Evolutionary conservation across 202 grass and related monocot genomes (phyloP), one percentile per base, ranked within the genome.

Genomic region (Elaeis oleifera): DNA sequence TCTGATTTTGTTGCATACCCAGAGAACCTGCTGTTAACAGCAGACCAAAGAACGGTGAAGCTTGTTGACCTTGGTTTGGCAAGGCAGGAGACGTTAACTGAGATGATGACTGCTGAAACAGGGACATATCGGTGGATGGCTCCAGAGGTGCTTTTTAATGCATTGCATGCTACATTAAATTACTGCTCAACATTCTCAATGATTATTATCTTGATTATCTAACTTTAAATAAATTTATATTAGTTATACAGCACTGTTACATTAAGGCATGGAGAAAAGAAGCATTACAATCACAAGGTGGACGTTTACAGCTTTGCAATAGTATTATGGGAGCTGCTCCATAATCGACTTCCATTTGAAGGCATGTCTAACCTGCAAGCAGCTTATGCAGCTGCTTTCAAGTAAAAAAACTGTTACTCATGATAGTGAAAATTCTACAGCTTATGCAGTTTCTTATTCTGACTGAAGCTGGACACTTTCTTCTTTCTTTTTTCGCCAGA

Each of bases 51-150:
- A 81, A 86, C 94, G 58, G 26, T 97, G 24, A 97, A 97, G 79
- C 88, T 97, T 53, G 88, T 97, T 36, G 94, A 92, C 67, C 94
- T 97, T 84, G 94, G 94, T 81, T 86, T 97, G 74, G 94, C 94
- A 70, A 91, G 94, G 75, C 88, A 97, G 76, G 94, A 97, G 77
- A 97, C 94, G 13, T 75, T 92, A 71, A 97, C 94, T 48, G 88
- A 97, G 75, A 97, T 97, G 94, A 97, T 97, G 94, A 97, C 94
- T 67, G 94, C 88, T 4, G 88, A 97, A 67, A 97, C 88, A n/a
- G 94, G 92, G 79, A 97, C 94, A 61, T 97, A 92, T 50, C 88
- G 92, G 59, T 97, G 92, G 92, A 97, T 97, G 92, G 92, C 92
- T 73, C 92, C 92, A 57, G 94, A 97, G 94, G 94, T 92, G 11